Evolutionary conservation across 352 stramenopile genomes (phyloP), one percentile per base, ranked within the genome.

Genomic region (Pythium utonaiense): DNA sequence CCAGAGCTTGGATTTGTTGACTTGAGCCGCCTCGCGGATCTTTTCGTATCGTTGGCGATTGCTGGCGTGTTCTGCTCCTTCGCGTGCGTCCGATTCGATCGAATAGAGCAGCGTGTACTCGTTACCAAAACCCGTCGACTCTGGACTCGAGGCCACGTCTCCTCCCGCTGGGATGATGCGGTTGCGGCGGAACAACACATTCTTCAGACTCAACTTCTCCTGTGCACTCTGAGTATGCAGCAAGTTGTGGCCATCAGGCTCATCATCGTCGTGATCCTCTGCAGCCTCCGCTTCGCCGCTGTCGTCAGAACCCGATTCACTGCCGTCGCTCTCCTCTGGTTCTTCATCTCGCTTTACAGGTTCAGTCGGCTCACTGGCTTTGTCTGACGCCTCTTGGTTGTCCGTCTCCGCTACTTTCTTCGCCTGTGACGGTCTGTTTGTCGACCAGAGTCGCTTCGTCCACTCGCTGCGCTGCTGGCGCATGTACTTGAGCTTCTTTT

Each of bases 1-100:
- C 71, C 71, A 80, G 1, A 77, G 52, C 33, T 80, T 80, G 16
- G 71, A 80, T 21, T 66, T 64, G 47, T 80, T 80, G 10, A 75
- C 71, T 49, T 80, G 58, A 7, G 71, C 71, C 1, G 69, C 71
- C 14, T 45, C 50, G 6, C 64, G 45, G 13, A 79, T 62, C 2
- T 52, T 49, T 14, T 64, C 61, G 22, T 48, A 64, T 9, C 19
- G 8, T 7, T 42, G 17, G 10, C 7, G 14, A 25, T 24, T 49
- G 13, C 12, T 28, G 1, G 28, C 3, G 22, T 50, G 51, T 36
- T 12, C 8, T 50, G n/a, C n/a, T 17, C 24, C 27, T 38, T 22
- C 41, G 16, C n/a, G 12, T 8, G 64, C 12, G n/a, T 6, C 27
- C 6, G 21, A 13, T 12, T 38, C 25, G 6, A 34, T 1, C 5